Evolutionary conservation across 2,329 filamentous ascomycete genomes (phyloP), one percentile per base, ranked within the genome.

Genomic region (Didymella pomorum): DNA sequence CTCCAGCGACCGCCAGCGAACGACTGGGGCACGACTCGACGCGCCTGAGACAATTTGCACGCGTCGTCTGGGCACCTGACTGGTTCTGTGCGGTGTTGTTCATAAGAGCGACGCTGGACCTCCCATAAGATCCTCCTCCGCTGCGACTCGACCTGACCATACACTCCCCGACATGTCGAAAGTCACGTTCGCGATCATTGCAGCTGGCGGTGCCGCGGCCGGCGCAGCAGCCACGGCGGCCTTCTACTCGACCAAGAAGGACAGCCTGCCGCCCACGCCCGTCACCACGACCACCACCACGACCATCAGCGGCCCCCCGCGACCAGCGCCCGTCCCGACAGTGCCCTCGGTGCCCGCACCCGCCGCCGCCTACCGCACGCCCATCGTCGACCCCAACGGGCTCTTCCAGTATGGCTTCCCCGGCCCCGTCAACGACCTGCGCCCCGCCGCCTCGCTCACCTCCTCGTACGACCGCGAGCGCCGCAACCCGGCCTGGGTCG

Each of bases 381-480:
- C 71, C 1, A 76, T 77, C 23, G 81, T 84, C 59, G 80, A 83
- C 61, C 82, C 82, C 20, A 78, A 78, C 37, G 82, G 82, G 46
- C 72, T 84, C 67, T 83, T 83, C 68, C 80, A 83, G 71, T 84
- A 84, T 70, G 82, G 95, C 71, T 97, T 98, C 79, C 94, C 95
- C 0, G 95, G 95, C 58, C 95, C 95, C 29, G 81, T 97, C 37
- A 84, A 89, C 70, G 95, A 99, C 79, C 83, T 96, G 42, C 89
- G 93, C 54, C 85, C 84, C 54, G 89, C 92, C 35, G 81, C 87
- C 25, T 90, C 92, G 31, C 85, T 98, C 52, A 85, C 93, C 65
- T 96, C 93, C 29, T 89, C 90, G 69, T 99, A 89, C 84, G 94
- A 99, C 80, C 92, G 95, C 26, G 89, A 92, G 61, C 89, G 88